Conservation (phyloP, 257 asterid species). For the Gardenia jasminoides region DNA sequence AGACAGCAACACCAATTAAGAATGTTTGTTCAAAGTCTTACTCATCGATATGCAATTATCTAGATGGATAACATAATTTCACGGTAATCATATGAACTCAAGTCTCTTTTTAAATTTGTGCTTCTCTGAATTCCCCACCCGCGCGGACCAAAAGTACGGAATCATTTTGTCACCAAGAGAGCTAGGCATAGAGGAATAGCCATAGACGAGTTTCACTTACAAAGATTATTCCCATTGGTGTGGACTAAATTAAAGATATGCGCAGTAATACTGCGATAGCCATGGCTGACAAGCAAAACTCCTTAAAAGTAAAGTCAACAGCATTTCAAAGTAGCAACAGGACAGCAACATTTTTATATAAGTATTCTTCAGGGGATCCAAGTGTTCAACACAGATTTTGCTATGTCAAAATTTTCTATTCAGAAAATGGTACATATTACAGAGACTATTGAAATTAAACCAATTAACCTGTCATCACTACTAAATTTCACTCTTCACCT, state of each 20-base stretch:
- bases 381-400: neutral
- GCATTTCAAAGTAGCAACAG: neutral
- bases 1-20: neutral
- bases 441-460: constrained; percentile 4
- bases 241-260: neutral
- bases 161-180: neutral
- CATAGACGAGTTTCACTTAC: neutral
- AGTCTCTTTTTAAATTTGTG: neutral
- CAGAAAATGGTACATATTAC: neutral
- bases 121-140: neutral
- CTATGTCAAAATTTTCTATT: neutral
- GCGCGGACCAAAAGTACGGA: neutral
- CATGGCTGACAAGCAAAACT: neutral
- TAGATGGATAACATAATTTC: neutral
- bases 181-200: no score
- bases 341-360: neutral
- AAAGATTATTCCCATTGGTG: neutral
- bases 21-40: neutral
- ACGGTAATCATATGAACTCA: neutral
- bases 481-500: constrained; percentile 46
- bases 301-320: neutral
- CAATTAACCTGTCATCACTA: constrained; percentile 2
- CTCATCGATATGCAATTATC: neutral
- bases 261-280: neutral
- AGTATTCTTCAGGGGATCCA: neutral